Evolutionary conservation across 345 rosid species (phyloP).

Genomic region (Salix suchowensis): DNA sequence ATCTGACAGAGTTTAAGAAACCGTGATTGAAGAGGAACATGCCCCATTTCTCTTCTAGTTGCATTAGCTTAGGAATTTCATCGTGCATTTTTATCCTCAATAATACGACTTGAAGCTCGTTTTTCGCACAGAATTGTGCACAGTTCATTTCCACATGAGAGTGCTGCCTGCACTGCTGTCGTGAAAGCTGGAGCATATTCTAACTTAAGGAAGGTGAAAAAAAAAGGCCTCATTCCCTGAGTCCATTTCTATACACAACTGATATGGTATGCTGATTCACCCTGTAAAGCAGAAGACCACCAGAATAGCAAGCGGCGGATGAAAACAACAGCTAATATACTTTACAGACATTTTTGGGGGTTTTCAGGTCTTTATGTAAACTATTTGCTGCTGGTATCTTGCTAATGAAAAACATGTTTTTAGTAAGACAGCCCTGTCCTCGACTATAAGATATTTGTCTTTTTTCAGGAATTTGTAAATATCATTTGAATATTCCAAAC

Average conservation of each 20-base stretch:
- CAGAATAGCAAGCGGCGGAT: constrained; percentile 17
- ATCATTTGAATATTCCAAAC: neutral
- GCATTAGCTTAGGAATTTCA: constrained; percentile 13
- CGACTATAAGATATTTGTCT: neutral
- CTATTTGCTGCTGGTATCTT: neutral
- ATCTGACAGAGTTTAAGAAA: constrained; percentile 29
- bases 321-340: constrained; percentile 16
- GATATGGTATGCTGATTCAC: constrained; percentile 10
- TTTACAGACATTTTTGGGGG: constrained; percentile 2
- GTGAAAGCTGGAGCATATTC: constrained; percentile 18
- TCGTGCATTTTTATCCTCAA: constrained; percentile 15
- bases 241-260: constrained; percentile 11
- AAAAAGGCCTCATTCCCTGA: constrained; percentile 17
- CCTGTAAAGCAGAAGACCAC: constrained; percentile 10
- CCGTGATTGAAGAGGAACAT: neutral
- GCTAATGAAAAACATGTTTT: neutral
- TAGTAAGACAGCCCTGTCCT: neutral
- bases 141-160: constrained; percentile 19
- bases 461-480: constrained; percentile 8
- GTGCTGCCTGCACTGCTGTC: constrained; percentile 11
- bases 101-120: constrained; percentile 20
- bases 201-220: constrained; percentile 14
- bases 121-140: constrained; percentile 22
- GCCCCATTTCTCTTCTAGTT: constrained; percentile 8
- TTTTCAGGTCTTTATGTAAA: neutral